Evolutionary conservation across 768 basidiomycete genomes (phyloP).

Genomic region (Punctularia strigosozonata): DNA sequence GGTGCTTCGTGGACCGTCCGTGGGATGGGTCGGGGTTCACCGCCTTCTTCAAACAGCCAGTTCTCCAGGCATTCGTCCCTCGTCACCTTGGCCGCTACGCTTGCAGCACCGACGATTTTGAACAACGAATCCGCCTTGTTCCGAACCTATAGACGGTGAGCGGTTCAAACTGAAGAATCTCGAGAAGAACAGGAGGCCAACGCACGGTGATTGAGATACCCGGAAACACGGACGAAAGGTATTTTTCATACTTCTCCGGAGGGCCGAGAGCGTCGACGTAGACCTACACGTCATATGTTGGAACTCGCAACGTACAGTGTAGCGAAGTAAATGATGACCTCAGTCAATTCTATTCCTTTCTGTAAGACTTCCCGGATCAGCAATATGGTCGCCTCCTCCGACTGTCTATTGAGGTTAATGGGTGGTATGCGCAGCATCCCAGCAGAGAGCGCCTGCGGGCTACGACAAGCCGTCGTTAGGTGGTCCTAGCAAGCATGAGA

Average conservation of each 20-base stretch:
- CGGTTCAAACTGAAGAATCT: too few species aligned
- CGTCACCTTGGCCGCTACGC: conserved; percentile 97
- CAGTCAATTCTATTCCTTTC: conserved; percentile 68
- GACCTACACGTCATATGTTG: conserved; percentile 34
- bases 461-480: conserved; percentile 19
- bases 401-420: conserved; percentile 78
- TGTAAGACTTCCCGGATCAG: conserved; percentile 80
- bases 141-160: too few species aligned
- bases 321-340: conserved; percentile 32
- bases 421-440: conserved; percentile 85
- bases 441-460: conserved; percentile 83
- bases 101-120: conserved; percentile 95
- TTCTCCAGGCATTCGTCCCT: conserved; percentile 81
- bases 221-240: conserved; percentile 73
- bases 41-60: conserved; percentile 70
- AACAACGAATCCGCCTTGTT: conserved; percentile 92
- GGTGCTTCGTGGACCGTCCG: too few species aligned
- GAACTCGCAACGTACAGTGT: background rate
- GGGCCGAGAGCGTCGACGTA: conserved; percentile 94
- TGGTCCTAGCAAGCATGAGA: conserved; percentile 6
- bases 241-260: conserved; percentile 73
- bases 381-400: conserved; percentile 80
- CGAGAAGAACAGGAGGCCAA: too few species aligned
- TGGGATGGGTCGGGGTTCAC: background rate
- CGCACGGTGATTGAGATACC: conserved; percentile 81